Conservation (phyloP, 2,329 filamentous ascomycete species). For the Fusarium acutatum region DNA sequence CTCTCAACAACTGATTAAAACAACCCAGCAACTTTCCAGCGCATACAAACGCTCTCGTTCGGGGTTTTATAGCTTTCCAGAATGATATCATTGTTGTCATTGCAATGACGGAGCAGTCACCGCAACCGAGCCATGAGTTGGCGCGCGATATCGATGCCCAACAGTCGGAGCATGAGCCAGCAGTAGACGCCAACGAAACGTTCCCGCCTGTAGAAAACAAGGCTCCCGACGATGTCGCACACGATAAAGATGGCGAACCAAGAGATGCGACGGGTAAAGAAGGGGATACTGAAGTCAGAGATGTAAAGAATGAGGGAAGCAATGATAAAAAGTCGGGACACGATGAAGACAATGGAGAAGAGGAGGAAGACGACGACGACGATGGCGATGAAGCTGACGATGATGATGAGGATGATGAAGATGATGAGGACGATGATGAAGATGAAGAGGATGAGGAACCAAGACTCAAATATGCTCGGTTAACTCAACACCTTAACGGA, state of each 20-base stretch:
- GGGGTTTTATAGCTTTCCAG: constrained; percentile 33
- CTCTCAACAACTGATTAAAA: constrained; percentile 1
- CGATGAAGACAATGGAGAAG: constrained; percentile 19
- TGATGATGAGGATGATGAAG: constrained; percentile 42
- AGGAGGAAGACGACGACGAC: constrained; percentile 28
- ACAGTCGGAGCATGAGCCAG: constrained; percentile 26
- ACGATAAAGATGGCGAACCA: constrained; percentile 51
- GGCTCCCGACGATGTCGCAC: constrained; percentile 31
- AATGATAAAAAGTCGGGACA: constrained; percentile 34
- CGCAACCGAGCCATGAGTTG: constrained; percentile 44
- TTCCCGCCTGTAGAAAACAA: constrained; percentile 3
- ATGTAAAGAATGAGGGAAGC: constrained; percentile 8
- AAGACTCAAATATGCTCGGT: constrained; percentile 87
- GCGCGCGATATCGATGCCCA: constrained; percentile 27
- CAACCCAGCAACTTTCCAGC: constrained; percentile 17
- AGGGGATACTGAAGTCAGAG: not conserved
- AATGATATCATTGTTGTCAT: constrained; percentile 42
- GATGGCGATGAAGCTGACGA: constrained; percentile 38
- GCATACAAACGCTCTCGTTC: constrained; percentile 10
- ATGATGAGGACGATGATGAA: constrained; percentile 65
- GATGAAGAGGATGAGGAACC: constrained; percentile 75
- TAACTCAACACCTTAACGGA: constrained; percentile 80
- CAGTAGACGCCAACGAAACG: constrained; percentile 18
- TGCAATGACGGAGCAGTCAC: constrained; percentile 55
- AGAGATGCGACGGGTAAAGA: constrained; percentile 33